Evolutionary conservation across 1,284 basidiomycete species (phyloP), one percentile per base, ranked within the genome.

Genomic region (Lignosus rhinocerotis): DNA sequence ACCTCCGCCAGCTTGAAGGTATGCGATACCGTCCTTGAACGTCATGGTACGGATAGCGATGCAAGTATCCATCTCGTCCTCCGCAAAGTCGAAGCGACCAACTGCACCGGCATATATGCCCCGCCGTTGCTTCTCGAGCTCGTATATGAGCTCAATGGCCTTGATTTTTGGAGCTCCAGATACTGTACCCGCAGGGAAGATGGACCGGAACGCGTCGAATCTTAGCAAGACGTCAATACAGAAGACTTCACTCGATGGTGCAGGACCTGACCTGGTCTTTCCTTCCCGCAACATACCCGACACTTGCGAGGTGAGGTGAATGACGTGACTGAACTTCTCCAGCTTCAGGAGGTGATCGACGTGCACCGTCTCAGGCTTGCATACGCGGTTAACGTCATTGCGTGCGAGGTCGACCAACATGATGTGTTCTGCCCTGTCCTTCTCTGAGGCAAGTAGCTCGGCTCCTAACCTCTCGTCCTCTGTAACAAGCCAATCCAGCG

Each of bases 121-220:
- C 38, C 97, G 83, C 49, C 88, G 86, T 74, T 98, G 94, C 70
- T 89, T 81, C 73, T 99, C 97, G 46, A 98, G 77, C 17, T 87
- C 87, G 12, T 88, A 88, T 41, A 99, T 80, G 36, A 99, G 87
- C 73, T 99, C 94, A 66, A 99, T 94, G 1, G 97, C 97, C 72
- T 97, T 96, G 75, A 99, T 95, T 77, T 99, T 99, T 1, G 97
- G 97, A 32, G 97, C 97, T 14, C 97, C 97, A 0, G 94, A 97
- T n/a, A 99, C 96, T 2, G 97, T 99, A 0, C 97, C 97, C 6
- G 97, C 96, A 0, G 97, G 97, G 80, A 99, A 99, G 67, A 99
- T 99, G 45, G 96, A 98, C 21, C 97, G 88, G 80, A 99, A 97
- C 0, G 97, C 97, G 73, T 99, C 97, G 71, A 98, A 99, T 65